phyloP scores from a whole-genome alignment of 805 yeast genomes.

The Candida sithepensis region DNA sequence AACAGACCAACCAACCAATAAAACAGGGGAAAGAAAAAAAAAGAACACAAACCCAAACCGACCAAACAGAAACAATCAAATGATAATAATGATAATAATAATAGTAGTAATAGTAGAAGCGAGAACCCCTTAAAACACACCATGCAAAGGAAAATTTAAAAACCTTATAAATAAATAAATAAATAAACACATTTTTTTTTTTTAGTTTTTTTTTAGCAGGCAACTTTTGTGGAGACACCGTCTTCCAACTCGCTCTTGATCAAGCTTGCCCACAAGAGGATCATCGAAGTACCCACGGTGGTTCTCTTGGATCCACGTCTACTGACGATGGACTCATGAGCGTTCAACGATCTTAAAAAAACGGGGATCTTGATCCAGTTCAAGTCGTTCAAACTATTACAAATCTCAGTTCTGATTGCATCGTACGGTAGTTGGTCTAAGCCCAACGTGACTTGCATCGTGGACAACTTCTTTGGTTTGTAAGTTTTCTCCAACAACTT shows the following conservation, averaged over 20 bases:
- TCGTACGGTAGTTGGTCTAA: conserved; percentile 25
- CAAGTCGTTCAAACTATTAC: conserved; percentile 54
- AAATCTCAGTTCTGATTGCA: conserved; percentile 31
- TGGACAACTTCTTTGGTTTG: not conserved
- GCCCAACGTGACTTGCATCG: conserved; percentile 10
- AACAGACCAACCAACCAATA: too few species aligned
- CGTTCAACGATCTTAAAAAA: conserved; percentile 65
- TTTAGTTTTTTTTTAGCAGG: not conserved
- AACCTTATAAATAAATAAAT: not conserved
- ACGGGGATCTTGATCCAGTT: conserved; percentile 79
- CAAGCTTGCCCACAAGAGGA: conserved; percentile 43
- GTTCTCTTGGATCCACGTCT: conserved; percentile 60
- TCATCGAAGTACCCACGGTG: conserved; percentile 46
- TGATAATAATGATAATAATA: too few species aligned
- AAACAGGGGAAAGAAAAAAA: too few species aligned
- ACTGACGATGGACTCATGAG: conserved; percentile 86
- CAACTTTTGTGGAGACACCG: not conserved
- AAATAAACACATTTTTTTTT: not conserved
- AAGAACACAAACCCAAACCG: too few species aligned
- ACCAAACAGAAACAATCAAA: too few species aligned
- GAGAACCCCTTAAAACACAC: too few species aligned
- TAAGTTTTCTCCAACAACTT: not conserved
- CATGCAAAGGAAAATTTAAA: too few species aligned
- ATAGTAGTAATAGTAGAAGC: too few species aligned
- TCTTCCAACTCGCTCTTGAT: conserved; percentile 14